Base-by-base conservation (phyloP, 2,329 filamentous ascomycete genomes). In the Diatrype stigma region DNA sequence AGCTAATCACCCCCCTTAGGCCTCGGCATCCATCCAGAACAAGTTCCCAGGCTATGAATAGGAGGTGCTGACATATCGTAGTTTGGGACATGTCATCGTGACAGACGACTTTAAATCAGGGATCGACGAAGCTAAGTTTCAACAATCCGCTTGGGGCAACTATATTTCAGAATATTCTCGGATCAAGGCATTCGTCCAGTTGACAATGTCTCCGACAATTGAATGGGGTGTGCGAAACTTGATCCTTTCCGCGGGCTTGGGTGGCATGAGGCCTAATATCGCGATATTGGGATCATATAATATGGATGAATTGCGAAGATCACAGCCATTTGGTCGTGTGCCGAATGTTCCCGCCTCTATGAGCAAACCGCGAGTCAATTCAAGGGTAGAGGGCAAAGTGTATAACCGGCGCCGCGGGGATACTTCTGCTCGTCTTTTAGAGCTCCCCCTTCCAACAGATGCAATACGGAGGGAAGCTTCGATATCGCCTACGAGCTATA, bases 221-320 rank as follows among this genome's bases (percentile, higher is more conserved):
- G 90, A 88, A 61, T 96, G 90, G 90, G 90, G 90, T 1, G 81
- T 90, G 21, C 79, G 90, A 19, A 96, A 95, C 60, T 76, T 95
- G 44, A 87, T 94, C 8, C 70, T 96, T 10, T 89, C 87, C 11
- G 87, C 90, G 16, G 90, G 90, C 0, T 73, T 96, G 2, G 90
- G 90, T 3, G 90, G 90, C 14, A 95, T 96, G 90, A 76, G 90
- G 40, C 90, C 90, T 0, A 96, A 96, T 57, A 91, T 96, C 56
- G 90, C 89, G 14, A 80, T 96, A 2, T 72, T 92, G 59, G 88
- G 87, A 1, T 89, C 89, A 62, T 90, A 89, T 65, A 90, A 91
- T 56, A 80, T 94, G 62, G 83, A 90, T 46, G 89, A 94, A 52
- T 78, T 91, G 28, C 80, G 88, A 48, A 75, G 77, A 45, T 81